These are phyloP conservation scores for Ambrosiella beaveri DNA, from an alignment of 2,329 filamentous ascomycete genomes.

Conservation along the genomic window DNA sequence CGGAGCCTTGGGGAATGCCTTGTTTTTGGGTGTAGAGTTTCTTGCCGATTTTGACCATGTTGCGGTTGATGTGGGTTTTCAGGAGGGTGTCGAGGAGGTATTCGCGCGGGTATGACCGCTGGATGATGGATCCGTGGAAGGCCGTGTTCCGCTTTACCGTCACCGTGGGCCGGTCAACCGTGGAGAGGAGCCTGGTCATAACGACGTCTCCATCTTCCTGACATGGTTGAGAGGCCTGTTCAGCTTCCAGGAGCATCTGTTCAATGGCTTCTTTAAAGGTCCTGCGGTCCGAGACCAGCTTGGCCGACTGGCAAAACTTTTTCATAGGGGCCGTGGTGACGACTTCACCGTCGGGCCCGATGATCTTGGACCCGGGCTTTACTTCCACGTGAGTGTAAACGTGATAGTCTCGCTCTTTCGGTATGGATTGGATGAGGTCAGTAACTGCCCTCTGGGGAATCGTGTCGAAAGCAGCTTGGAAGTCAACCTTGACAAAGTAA, in stretches of 20 bases:
- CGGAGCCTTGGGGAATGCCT: constrained; percentile 86
- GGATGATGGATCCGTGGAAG: constrained; percentile 54
- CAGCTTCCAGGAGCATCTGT: not conserved
- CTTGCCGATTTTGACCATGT: constrained; percentile 77
- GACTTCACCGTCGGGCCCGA: not conserved
- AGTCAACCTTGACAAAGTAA: constrained; percentile 86
- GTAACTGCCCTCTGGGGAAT: constrained; percentile 71
- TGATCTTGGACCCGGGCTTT: constrained; percentile 26
- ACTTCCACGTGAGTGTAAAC: constrained; percentile 62
- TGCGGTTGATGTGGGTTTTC: constrained; percentile 62
- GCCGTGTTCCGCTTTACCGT: constrained; percentile 38
- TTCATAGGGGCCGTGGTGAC: constrained; percentile 19
- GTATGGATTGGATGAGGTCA: constrained; percentile 42
- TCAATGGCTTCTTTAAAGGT: constrained; percentile 31
- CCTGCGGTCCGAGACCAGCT: constrained; percentile 23
- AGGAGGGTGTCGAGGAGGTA: constrained; percentile 49
- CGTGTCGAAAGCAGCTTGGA: constrained; percentile 83
- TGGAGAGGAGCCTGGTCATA: not conserved
- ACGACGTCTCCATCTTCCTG: not conserved
- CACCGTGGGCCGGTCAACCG: not conserved
- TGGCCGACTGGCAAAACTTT: constrained; percentile 37
- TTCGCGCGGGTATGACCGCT: constrained; percentile 37
- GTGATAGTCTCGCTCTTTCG: constrained; percentile 43
- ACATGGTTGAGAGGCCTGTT: not conserved
- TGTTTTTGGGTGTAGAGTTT: constrained; percentile 72